Evolutionary conservation across 176 grass and related monocot genomes (phyloP), one percentile per base, ranked within the genome.

Genomic region (Aegilops umbellulata): DNA sequence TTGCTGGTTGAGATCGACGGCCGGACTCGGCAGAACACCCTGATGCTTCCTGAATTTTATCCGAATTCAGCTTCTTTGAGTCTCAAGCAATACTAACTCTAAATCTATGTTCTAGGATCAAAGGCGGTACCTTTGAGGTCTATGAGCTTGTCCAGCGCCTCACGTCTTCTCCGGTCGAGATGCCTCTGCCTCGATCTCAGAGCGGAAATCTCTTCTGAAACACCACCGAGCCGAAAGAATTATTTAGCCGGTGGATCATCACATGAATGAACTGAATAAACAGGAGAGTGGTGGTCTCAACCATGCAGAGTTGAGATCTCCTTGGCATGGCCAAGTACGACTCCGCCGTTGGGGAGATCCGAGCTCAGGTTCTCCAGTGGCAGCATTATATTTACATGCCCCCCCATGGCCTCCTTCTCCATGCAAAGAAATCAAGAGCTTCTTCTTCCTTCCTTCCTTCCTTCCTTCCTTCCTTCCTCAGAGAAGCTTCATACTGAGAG

Each of bases 21-120:
- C 11, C 88, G 80, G 35, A 98, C 83, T 72, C 96, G 88, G 80
- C 93, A 95, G 90, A 95, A 98, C 25, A 94, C 93, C 83, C 96
- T 98, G 62, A 98, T 91, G 61, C 93, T 95, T 88, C 96, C 96
- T 98, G 91, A 65, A 94, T 68, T 78, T 83, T 32, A 12, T 35
- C 80, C 84, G 88, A 22, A 22, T 44, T 84, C 66, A 77, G 67
- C 67, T 74, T 36, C 60, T 67, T 47, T 65, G 14, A 63, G 46
- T 83, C 26, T 69, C 41, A 85, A 60, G 72, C 46, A 60, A 5
- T 63, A 83, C 47, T 30, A 23, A n/a, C 20, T 46, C 42, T 14
- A 60, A n/a, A 9, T 55, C 80, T 46, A 78, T 14, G 27, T 46
- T 57, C 31, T 61, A 72, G 64, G 36, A 86, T 84, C 38, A 65